These are phyloP conservation scores for Quercus mongolica DNA, from an alignment of 306 rosid genomes.

Conservation along the genomic window DNA sequence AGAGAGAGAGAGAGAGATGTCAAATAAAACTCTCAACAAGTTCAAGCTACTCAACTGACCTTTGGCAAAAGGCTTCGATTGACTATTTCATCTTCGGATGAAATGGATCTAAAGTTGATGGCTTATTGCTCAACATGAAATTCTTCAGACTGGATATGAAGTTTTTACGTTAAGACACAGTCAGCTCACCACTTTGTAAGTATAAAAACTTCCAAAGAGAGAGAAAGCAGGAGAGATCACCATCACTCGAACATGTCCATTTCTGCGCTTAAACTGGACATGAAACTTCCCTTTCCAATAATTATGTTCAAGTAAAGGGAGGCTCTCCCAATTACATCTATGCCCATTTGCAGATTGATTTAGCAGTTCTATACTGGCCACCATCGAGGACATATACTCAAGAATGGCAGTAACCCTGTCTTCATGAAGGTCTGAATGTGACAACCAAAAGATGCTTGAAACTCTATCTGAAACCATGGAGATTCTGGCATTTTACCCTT, in stretches of 20 bases:
- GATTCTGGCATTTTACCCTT: too few species aligned
- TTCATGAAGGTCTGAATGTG: slow-evolving; percentile 84
- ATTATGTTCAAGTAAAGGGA: slow-evolving; percentile 37
- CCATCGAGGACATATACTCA: slow-evolving; percentile 85
- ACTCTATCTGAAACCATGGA: slow-evolving; percentile 34
- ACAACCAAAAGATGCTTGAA: slow-evolving; percentile 73
- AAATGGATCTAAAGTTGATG: slow-evolving; percentile 49
- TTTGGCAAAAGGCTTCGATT: slow-evolving; percentile 66
- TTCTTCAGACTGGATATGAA: slow-evolving; percentile 56
- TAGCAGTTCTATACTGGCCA: slow-evolving; percentile 64
- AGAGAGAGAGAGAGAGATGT: neutral
- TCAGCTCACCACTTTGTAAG: slow-evolving; percentile 20
- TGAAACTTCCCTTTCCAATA: slow-evolving; percentile 62
- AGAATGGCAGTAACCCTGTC: slow-evolving; percentile 57
- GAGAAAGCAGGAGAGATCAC: slow-evolving; percentile 40
- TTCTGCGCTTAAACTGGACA: slow-evolving; percentile 82
- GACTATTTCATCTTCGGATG: slow-evolving; percentile 45
- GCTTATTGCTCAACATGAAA: slow-evolving; percentile 51
- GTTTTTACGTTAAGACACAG: neutral
- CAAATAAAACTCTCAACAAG: slow-evolving; percentile 7
- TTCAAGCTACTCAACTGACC: slow-evolving; percentile 47
- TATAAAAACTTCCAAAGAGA: slow-evolving; percentile 1
- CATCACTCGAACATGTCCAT: slow-evolving; percentile 86
- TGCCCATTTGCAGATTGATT: slow-evolving; percentile 41
- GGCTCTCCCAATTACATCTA: slow-evolving; percentile 30